These are phyloP conservation scores for Piloderma croceum DNA, from an alignment of 768 basidiomycete genomes.

Conservation along the genomic window DNA sequence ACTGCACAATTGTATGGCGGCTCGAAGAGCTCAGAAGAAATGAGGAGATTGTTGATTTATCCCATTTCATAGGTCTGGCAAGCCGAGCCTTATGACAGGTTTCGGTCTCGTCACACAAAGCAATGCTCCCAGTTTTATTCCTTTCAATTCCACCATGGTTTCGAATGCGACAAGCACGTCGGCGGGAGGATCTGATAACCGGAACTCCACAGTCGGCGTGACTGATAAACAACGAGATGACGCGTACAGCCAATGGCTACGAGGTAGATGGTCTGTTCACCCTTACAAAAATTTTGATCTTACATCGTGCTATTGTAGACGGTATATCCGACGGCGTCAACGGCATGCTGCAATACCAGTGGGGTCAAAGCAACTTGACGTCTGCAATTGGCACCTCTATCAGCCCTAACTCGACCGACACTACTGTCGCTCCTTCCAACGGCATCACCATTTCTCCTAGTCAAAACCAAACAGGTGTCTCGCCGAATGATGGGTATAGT, in stretches of 20 bases:
- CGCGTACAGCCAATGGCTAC: slow-evolving; percentile 51
- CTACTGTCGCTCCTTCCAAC: slow-evolving; percentile 22
- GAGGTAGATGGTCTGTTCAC: slow-evolving; percentile 28
- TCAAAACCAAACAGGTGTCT: slow-evolving; percentile 38
- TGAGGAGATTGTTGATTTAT: neutral
- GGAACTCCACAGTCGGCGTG: slow-evolving; percentile 38
- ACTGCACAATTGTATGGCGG: slow-evolving; percentile 37
- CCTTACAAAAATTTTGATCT: slow-evolving; percentile 2
- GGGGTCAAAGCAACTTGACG: slow-evolving; percentile 51
- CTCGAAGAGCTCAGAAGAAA: neutral
- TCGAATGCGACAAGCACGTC: neutral
- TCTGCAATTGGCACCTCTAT: slow-evolving; percentile 42
- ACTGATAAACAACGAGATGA: slow-evolving; percentile 47
- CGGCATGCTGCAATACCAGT: slow-evolving; percentile 34
- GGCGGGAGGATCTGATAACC: slow-evolving; percentile 6
- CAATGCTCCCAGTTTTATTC: slow-evolving; percentile 50
- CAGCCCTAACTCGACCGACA: slow-evolving; percentile 22
- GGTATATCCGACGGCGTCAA: slow-evolving; percentile 26
- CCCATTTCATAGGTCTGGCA: slow-evolving; percentile 37
- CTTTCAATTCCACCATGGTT: slow-evolving; percentile 48
- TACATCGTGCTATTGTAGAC: slow-evolving; percentile 22
- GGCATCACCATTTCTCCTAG: slow-evolving; percentile 28
- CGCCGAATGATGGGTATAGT: slow-evolving; percentile 64
- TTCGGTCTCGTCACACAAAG: slow-evolving; percentile 60
- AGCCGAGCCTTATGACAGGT: slow-evolving; percentile 47